These are phyloP conservation scores for Mortierella sp. DNA, from an alignment of 371 early-diverging fungal genomes.

Conservation along the genomic window DNA sequence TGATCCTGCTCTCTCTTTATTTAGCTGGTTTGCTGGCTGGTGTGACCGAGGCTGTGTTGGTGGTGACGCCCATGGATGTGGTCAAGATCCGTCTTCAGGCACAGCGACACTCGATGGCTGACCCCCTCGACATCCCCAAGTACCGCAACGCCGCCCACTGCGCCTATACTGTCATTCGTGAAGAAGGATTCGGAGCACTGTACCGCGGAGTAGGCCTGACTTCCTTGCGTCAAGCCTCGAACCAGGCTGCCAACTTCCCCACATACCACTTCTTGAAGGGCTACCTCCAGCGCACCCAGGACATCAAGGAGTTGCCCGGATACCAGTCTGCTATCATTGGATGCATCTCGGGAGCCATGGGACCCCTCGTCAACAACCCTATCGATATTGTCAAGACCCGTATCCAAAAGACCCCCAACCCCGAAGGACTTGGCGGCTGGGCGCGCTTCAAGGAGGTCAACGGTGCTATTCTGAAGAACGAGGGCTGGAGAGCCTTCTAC, in stretches of 20 bases:
- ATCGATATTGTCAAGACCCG: slow-evolving; percentile 99
- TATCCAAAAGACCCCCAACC: slow-evolving; percentile 87
- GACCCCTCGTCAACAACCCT: slow-evolving; percentile 96
- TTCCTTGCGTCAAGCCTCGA: slow-evolving; percentile 96
- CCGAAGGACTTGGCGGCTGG: slow-evolving; percentile 82
- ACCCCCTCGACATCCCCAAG: slow-evolving; percentile 97
- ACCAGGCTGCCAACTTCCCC: slow-evolving; percentile 99
- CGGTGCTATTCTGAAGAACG: slow-evolving; percentile 83
- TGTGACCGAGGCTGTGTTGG: slow-evolving; percentile 94
- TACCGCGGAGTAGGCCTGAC: slow-evolving; percentile 97
- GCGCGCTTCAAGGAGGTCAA: slow-evolving; percentile 82
- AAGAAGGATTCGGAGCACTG: slow-evolving; percentile 91
- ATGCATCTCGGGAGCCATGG: slow-evolving; percentile 96
- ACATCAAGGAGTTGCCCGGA: slow-evolving; percentile 87
- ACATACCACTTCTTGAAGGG: slow-evolving; percentile 95
- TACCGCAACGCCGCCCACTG: slow-evolving; percentile 96
- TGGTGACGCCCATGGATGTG: slow-evolving; percentile 99
- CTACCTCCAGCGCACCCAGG: slow-evolving; percentile 74
- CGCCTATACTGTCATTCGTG: slow-evolving; percentile 91
- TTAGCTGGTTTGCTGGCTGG: slow-evolving; percentile 96
- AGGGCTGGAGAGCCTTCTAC: slow-evolving; percentile 95
- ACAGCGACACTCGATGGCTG: slow-evolving; percentile 95
- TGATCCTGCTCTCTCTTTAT: not conserved
- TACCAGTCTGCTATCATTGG: slow-evolving; percentile 94
- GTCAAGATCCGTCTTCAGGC: slow-evolving; percentile 98